Conservation (phyloP, 306 rosid species). For the Echinosophora koreensis region DNA sequence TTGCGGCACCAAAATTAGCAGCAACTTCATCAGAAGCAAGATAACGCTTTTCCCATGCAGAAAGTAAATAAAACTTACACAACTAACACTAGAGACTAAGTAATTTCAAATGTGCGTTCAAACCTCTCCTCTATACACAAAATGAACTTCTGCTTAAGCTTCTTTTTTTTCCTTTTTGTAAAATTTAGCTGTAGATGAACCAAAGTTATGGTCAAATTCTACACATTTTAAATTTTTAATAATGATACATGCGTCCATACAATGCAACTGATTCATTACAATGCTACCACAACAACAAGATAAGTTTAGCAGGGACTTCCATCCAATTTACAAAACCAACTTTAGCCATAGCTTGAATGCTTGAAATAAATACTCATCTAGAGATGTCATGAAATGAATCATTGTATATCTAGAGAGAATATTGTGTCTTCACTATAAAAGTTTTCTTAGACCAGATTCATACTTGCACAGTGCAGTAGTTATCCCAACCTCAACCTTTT, state of each 20-base stretch:
- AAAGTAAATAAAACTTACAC: background rate
- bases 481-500: slow-evolving; percentile 16
- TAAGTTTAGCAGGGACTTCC: slow-evolving; percentile 18
- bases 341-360: background rate
- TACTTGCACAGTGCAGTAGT: slow-evolving; percentile 16
- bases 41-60: background rate
- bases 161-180: background rate
- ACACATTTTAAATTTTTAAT: background rate
- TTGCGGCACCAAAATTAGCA: background rate
- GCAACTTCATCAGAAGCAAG: slow-evolving; percentile 13
- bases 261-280: background rate
- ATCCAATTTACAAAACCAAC: slow-evolving; percentile 12
- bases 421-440: background rate
- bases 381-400: slow-evolving; percentile 21
- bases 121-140: background rate
- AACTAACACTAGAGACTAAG: background rate
- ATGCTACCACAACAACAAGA: background rate
- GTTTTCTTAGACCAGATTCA: background rate
- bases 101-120: background rate
- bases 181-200: background rate
- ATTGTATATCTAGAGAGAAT: background rate
- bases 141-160: background rate
- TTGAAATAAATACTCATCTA: background rate
- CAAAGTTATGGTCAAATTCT: background rate
- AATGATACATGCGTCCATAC: background rate